Base-by-base conservation (phyloP, 106 monocot species). In the Dioscorea alata region DNA sequence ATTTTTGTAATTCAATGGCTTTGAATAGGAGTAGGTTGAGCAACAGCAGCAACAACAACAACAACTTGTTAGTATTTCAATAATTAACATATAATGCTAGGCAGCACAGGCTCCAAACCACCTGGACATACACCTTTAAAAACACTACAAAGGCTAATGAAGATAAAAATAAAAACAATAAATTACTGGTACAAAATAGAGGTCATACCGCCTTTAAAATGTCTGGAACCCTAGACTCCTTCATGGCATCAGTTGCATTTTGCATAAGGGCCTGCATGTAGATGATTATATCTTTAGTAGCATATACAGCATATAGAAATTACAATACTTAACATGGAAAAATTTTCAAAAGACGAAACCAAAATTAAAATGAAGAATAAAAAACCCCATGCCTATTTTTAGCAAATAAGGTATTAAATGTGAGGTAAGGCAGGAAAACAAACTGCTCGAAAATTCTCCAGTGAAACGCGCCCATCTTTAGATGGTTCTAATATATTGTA, bases 211-310 rank as follows among this genome's bases (percentile, higher is more conserved):
- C 60, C 71, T 83, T 87, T 58, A 99, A 70, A 50, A 93, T 83
- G 25, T 99, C 97, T 53, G 76, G 72, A 77, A 90, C 81, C 82
- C 78, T 92, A 49, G 92, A 84, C 56, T 92, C 97, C 81, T 85
- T 83, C 92, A 92, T 99, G 17, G 97, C 97, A 69, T 85, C 87
- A 1, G 97, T 99, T 66, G 78, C 66, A 76, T 99, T 87, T 69
- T 60, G 76, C 33, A 64, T 15, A 60, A 99, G 97, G 25, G 97
- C 97, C 97, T 99, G 78, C 48, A 76, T 23, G 48, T 59, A 76
- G 68, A 65, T 65, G 20, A 51, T 23, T 20, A 65, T 76, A 68
- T 24, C 56, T 57, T 50, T 34, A 52, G 66, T 6, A 18, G 34
- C 42, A 42, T 5, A 42, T 10, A 42, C 42, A 6, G 10, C 42